Percentiles rank a stretch among this genome's conserved stretches.
Conservation (phyloP, 768 basidiomycete species). For the Baorangia bicolor region DNA sequence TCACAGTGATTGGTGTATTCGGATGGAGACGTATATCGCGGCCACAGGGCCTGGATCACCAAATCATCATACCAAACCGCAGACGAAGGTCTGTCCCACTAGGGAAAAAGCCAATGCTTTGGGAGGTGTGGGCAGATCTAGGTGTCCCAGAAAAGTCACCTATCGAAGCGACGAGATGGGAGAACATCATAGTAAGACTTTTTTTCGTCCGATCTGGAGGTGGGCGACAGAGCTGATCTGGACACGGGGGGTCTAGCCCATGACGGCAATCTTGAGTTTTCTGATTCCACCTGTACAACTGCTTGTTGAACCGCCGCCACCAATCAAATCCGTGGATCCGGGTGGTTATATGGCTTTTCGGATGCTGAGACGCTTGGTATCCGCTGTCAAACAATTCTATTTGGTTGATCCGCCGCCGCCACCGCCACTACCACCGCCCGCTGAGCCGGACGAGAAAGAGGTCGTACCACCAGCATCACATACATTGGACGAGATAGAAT, state of each 20-base stretch:
- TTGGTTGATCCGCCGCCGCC: background rate
- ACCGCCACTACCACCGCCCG: background rate
- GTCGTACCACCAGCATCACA: background rate
- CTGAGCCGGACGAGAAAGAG: background rate
- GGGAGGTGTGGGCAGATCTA: conserved; percentile 41
- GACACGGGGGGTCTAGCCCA: conserved; percentile 16
- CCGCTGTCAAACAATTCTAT: conserved; percentile 3
- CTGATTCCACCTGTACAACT: background rate
- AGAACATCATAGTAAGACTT: conserved; percentile 39
- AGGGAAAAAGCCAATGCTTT: conserved; percentile 41
- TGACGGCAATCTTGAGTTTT: conserved; percentile 20
- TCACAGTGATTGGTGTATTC: conserved; percentile 49
- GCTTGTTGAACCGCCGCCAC: background rate
- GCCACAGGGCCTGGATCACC: conserved; percentile 15
- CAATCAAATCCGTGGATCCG: background rate
- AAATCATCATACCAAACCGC: background rate
- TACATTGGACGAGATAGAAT: background rate
- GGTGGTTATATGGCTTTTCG: background rate
- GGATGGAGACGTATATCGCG: conserved; percentile 42
- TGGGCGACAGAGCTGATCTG: background rate
- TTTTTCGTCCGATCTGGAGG: background rate
- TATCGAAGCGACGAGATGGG: conserved; percentile 34
- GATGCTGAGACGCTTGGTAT: background rate
- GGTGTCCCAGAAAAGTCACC: background rate
- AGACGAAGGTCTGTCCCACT: background rate